A percentile compares a stretch with the other conserved stretches of the same genome.
phyloP scores from a whole-genome alignment of 768 basidiomycete genomes.

The Lactarius vividus region DNA sequence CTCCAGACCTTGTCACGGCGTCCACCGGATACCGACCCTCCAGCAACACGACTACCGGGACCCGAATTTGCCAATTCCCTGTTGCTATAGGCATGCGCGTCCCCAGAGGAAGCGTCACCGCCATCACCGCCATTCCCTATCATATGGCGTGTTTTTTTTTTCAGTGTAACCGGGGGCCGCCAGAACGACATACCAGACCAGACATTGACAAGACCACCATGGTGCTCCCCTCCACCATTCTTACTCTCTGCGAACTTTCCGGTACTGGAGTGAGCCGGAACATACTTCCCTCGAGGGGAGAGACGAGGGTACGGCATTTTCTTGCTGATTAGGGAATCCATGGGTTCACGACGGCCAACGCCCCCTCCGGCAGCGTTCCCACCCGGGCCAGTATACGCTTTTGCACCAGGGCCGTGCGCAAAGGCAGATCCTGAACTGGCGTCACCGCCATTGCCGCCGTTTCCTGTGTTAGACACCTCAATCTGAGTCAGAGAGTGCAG shows the following conservation, averaged over 20 bases:
- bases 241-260: neutral
- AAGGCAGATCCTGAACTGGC: constrained; percentile 18
- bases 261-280: neutral
- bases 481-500: neutral
- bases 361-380: constrained; percentile 19
- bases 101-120: constrained; percentile 16
- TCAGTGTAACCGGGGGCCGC: neutral
- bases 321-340: neutral
- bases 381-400: constrained; percentile 17
- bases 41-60: constrained; percentile 12
- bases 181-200: constrained; percentile 9
- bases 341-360: constrained; percentile 9
- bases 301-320: neutral
- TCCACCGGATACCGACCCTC: constrained; percentile 1
- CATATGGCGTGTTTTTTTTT: neutral
- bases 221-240: neutral
- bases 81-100: constrained; percentile 4
- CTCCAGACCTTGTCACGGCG: neutral
- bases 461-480: constrained; percentile 13
- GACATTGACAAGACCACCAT: constrained; percentile 1
- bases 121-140: constrained; percentile 20
- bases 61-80: constrained; percentile 6
- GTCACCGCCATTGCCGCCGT: constrained; percentile 28
- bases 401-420: constrained; percentile 16
- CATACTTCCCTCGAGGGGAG: constrained; percentile 2